Evolutionary conservation across 192 early-diverging fungal genomes (phyloP), one percentile per base, ranked within the genome.

Genomic region (Linnemannia schmuckeri): DNA sequence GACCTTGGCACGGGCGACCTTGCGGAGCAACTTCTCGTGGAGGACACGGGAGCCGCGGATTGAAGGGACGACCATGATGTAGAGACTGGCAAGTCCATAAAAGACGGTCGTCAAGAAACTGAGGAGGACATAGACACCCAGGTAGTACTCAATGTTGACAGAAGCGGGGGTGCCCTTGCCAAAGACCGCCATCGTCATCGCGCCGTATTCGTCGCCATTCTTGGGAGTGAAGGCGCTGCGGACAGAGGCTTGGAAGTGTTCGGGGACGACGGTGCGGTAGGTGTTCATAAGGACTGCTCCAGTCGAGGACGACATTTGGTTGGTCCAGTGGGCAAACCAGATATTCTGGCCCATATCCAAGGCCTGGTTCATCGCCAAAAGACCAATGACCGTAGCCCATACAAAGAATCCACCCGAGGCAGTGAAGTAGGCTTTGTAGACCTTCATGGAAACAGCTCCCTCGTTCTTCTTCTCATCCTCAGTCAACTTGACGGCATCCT

Each of bases 391-490:
- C 18, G 85, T 22, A 37, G 90, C 49, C 96, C 96, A 96, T 87
- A 92, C 92, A 77, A 85, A 70, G 41, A 74, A 82, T 33, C 92
- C 87, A 41, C 96, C 96, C n/a, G 94, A 94, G 46, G 94, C 94
- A 35, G 87, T 80, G 69, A 95, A 88, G 81, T 98, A 99, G 22
- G 90, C 88, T n/a, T 93, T 80, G 91, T 97, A 99, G 18, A 99
- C 94, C 18, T 83, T 73, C n/a, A 87, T 90, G 38, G 90, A 89
- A 74, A 99, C 97, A 70, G 92, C 90, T 0, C 99, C 99, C 20
- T 93, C 92, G n/a, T 93, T 94, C 57, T 93, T 93, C 81, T 96
- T 95, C 86, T 99, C 98, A 15, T 96, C 95, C 49, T 94, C 88
- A 38, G 96, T 96, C 69, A 99, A 88, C 81, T 92, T 88, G 85